Conservation (phyloP, 1,284 basidiomycete species). For the Coriolopsis trogii region DNA sequence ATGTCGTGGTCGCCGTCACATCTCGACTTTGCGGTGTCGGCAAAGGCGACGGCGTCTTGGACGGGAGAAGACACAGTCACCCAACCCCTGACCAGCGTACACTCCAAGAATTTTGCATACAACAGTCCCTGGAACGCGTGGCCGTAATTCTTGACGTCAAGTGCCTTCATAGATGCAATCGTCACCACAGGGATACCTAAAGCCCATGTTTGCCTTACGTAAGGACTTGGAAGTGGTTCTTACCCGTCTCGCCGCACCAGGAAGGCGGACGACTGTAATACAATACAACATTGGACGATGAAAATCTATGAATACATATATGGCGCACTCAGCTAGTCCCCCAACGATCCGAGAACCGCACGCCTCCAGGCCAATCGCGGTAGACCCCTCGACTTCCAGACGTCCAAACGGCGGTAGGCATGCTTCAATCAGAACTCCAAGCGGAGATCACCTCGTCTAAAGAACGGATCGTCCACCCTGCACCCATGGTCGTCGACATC, state of each 20-base stretch:
- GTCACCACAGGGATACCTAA: background rate
- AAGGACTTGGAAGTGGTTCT: too few species aligned
- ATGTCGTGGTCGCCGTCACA: too few species aligned
- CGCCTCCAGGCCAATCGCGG: too few species aligned
- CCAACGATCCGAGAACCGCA: background rate
- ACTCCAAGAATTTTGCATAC: background rate
- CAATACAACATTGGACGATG: background rate
- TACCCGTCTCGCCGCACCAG: too few species aligned
- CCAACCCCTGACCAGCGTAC: background rate
- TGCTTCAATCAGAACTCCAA: constrained; percentile 42
- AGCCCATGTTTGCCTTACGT: background rate
- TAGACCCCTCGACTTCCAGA: background rate
- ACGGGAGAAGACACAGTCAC: background rate
- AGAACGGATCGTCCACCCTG: constrained; percentile 67
- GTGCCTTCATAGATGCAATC: too few species aligned
- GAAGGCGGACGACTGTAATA: background rate
- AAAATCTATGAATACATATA: background rate
- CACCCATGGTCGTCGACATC: constrained; percentile 65
- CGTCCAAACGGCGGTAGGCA: background rate
- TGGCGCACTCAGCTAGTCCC: background rate
- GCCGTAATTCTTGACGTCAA: too few species aligned
- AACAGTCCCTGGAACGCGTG: too few species aligned
- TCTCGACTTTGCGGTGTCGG: too few species aligned
- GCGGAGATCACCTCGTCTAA: constrained; percentile 62
- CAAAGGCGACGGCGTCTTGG: background rate